A percentile compares a stretch with the other conserved stretches of the same genome.
Conservation (phyloP, 768 basidiomycete genomes). For the Tylopilus intermedius region DNA sequence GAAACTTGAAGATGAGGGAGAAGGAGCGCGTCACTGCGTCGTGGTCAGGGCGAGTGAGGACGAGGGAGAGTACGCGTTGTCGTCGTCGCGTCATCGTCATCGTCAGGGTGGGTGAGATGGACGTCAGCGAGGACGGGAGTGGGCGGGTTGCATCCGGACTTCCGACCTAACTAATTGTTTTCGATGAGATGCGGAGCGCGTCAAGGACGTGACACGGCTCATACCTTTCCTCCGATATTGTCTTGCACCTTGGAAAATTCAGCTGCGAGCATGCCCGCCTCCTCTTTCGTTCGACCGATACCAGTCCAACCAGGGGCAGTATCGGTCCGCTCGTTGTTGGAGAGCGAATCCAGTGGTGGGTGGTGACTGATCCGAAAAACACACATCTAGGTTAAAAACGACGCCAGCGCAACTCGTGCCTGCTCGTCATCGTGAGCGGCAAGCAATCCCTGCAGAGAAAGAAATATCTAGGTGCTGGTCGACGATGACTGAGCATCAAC, state of each 20-base stretch:
- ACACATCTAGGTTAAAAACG: too few species aligned
- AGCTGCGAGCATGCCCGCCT: slow-evolving; percentile 44
- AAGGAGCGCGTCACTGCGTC: too few species aligned
- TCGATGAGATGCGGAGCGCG: not conserved
- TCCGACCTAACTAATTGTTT: not conserved
- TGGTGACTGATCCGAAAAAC: slow-evolving; percentile 65
- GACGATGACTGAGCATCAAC: not conserved
- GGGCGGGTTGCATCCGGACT: too few species aligned
- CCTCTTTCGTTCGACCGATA: slow-evolving; percentile 41
- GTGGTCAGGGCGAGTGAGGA: too few species aligned
- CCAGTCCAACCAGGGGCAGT: slow-evolving; percentile 56
- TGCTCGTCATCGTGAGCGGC: slow-evolving; percentile 40
- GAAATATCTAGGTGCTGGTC: not conserved
- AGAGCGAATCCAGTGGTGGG: slow-evolving; percentile 50
- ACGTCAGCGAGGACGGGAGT: too few species aligned
- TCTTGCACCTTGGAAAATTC: slow-evolving; percentile 51
- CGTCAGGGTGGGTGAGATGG: too few species aligned
- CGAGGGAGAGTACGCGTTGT: too few species aligned
- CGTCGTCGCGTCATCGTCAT: too few species aligned
- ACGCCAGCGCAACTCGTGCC: slow-evolving; percentile 62
- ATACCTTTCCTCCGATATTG: slow-evolving; percentile 77
- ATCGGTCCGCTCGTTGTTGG: slow-evolving; percentile 44
- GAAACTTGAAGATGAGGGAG: too few species aligned
- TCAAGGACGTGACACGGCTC: not conserved
- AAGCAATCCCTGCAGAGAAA: slow-evolving; percentile 37